Evolutionary conservation across 371 early-diverging fungal genomes (phyloP), one percentile per base, ranked within the genome.

Genomic region (Funneliformis caledonium): DNA sequence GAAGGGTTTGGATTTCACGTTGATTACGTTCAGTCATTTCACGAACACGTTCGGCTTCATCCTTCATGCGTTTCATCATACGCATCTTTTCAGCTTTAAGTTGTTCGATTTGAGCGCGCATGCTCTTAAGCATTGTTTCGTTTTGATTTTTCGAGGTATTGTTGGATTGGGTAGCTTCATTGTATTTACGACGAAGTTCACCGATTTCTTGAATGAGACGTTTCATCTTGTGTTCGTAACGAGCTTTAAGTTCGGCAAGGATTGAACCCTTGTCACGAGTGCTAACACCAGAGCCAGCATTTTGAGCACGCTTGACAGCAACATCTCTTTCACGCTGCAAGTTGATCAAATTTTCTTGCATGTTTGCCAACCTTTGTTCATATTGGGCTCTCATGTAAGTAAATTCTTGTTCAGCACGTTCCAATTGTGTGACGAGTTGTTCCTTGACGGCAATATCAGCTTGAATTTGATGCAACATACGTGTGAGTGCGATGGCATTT

Each of bases 11-110:
- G 65, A 96, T 92, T 81, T 93, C 92, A 26, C 93, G 87, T 81
- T 94, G 92, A 72, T 92, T 92, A 11, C 86, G 82, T 6, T 90
- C 88, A 78, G 91, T 88, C 81, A 92, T 88, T 48, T 93, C 93
- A 62, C 93, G 89, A 33, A 91, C 90, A 14, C 89, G 87, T 76
- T 92, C 90, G 0, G 91, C 88, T 80, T 94, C 94, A 72, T 91
- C 91, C 82, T 93, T 92, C 89, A 95, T 93, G 22, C 94, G 91
- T 80, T 93, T 93, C 81, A 94, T 84, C 92, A 94, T 93, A 4
- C 92, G 89, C 62, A 92, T 86, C 86, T 95, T 95, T 84, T 96
- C 96, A 7, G 88, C 86, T 82, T 91, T 92, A 76, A 92, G 87
- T 0, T 90, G 89, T 79, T 93, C 92, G 1, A 93, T 88, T 60